Conservation (phyloP, 352 stramenopile genomes). For the Pseudoperonospora humuli region DNA sequence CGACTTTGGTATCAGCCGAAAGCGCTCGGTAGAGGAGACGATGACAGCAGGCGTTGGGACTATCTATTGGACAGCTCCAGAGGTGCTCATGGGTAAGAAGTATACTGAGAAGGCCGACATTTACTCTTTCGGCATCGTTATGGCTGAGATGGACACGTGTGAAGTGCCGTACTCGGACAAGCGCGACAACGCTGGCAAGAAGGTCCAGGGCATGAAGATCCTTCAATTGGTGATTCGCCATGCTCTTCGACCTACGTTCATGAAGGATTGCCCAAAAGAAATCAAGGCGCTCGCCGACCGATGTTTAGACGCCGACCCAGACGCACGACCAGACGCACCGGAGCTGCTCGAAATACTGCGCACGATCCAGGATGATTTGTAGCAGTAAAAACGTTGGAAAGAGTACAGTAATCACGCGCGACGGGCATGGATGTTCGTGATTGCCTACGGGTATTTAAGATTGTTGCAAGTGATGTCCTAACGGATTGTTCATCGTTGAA, state of each 20-base stretch:
- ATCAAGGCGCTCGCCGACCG: constrained; percentile 48
- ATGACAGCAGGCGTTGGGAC: constrained; percentile 77
- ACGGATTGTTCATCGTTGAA: not conserved
- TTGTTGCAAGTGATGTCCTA: constrained; percentile 19
- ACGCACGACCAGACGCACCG: constrained; percentile 46
- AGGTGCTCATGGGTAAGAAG: constrained; percentile 72
- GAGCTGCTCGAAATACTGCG: constrained; percentile 26
- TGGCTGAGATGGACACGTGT: constrained; percentile 78
- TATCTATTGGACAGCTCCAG: constrained; percentile 77
- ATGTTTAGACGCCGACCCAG: constrained; percentile 64
- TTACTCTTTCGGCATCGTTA: constrained; percentile 77
- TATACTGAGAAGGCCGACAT: constrained; percentile 79
- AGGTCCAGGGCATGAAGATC: constrained; percentile 77
- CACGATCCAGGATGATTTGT: constrained; percentile 27
- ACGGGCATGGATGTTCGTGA: constrained; percentile 9
- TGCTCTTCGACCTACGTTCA: constrained; percentile 54
- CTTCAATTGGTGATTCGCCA: constrained; percentile 71
- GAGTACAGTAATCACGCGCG: constrained; percentile 9
- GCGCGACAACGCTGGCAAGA: constrained; percentile 52
- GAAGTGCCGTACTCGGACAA: constrained; percentile 75
- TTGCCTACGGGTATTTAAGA: constrained; percentile 26
- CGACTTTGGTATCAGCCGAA: constrained; percentile 67
- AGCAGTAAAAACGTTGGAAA: constrained; percentile 17
- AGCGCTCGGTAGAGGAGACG: constrained; percentile 64
- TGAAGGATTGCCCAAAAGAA: constrained; percentile 30